These are phyloP conservation scores for Hyphopichia pseudoburtonii DNA, from an alignment of 1,139 yeast species.

Conservation along the genomic window DNA sequence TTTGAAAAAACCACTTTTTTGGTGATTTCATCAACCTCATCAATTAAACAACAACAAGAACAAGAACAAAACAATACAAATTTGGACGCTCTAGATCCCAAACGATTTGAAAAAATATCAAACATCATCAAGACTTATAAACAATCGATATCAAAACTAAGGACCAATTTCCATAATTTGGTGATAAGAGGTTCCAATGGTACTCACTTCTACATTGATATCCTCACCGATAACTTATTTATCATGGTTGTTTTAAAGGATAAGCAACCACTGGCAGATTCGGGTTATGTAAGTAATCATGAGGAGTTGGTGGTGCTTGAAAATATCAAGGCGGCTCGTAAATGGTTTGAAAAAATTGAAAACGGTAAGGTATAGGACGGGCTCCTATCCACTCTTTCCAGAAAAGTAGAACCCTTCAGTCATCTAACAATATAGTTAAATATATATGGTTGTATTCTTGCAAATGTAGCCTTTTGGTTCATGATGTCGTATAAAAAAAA, in stretches of 20 bases:
- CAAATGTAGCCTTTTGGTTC: no score
- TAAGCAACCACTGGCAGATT: conserved; percentile 19
- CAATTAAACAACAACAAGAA: conserved; percentile 27
- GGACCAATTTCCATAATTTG: conserved; percentile 79
- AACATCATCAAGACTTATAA: conserved; percentile 93
- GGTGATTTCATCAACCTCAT: conserved; percentile 75
- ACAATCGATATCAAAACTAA: conserved; percentile 85
- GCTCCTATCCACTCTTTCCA: no score
- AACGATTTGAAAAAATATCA: conserved; percentile 89
- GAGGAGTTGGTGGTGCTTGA: conserved; percentile 66
- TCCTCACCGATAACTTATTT: conserved; percentile 71
- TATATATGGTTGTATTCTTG: no score
- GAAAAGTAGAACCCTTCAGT: no score
- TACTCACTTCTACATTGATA: conserved; percentile 65
- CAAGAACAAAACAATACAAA: conserved; percentile 5
- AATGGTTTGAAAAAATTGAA: conserved; percentile 65
- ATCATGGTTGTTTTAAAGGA: conserved; percentile 67
- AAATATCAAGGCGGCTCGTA: conserved; percentile 66
- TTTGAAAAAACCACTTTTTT: conserved; percentile 93
- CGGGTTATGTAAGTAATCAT: conserved; percentile 31
- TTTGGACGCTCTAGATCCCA: conserved; percentile 62
- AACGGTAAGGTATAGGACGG: conserved; percentile 7
- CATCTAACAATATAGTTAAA: no score
- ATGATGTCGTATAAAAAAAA: no score
- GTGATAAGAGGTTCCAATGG: conserved; percentile 74